A percentile compares a stretch with the other conserved stretches of the same genome.
phyloP scores from a whole-genome alignment of 2,329 filamentous ascomycete species.

The Beauveria sp. region DNA sequence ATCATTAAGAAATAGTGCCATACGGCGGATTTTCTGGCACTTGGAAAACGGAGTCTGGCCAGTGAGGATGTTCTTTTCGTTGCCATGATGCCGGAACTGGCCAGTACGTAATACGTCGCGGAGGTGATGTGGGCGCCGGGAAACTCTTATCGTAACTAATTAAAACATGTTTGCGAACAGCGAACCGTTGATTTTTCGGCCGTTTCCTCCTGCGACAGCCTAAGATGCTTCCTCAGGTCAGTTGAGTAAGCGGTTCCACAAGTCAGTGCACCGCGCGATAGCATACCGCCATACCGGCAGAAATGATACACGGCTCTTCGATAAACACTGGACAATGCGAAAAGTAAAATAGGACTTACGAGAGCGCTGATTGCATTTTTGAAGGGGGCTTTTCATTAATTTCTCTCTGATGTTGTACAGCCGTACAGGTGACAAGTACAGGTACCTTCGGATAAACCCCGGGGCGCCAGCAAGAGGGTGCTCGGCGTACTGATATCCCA shows the following conservation, averaged over 20 bases:
- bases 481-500: neutral
- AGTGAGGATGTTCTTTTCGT: slow-evolving; percentile 15
- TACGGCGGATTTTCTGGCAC: slow-evolving; percentile 14
- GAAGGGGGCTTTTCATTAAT: no score
- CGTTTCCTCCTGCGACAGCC: neutral
- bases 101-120: slow-evolving; percentile 7
- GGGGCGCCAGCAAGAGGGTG: no score
- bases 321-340: neutral
- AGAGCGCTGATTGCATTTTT: no score
- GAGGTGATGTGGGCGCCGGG: neutral
- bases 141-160: neutral
- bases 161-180: neutral
- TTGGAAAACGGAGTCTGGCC: slow-evolving; percentile 17
- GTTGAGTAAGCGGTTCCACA: neutral
- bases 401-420: no score
- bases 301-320: neutral
- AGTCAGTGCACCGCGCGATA: neutral
- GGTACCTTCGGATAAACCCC: no score
- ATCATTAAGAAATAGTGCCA: slow-evolving; percentile 15
- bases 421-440: no score
- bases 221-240: neutral
- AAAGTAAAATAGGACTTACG: no score
- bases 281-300: neutral
- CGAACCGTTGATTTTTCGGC: neutral
- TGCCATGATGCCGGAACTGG: slow-evolving; percentile 16